Base-by-base conservation (phyloP, 352 stramenopile genomes). In the Phytophthora litchii region DNA sequence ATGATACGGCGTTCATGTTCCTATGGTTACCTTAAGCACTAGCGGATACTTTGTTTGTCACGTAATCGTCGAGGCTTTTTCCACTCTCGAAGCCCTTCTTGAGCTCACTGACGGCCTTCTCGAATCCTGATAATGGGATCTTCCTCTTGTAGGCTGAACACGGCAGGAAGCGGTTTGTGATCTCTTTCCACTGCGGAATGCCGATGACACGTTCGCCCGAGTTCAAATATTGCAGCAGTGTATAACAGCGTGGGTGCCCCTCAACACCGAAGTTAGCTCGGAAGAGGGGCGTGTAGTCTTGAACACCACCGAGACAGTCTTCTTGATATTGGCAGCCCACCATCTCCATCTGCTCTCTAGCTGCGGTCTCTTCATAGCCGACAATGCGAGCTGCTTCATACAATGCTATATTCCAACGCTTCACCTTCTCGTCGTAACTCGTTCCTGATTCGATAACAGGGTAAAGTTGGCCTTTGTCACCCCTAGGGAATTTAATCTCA, bases 271-370 rank as follows among this genome's bases (percentile, higher is more conserved):
- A 89, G 49, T 83, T 83, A 7, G 48, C 23, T 20, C 66, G 67
- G 44, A 80, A 89, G 11, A 74, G 14, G 1, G 72, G 56, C 12
- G 53, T 57, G 56, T 71, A 87, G 48, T 89, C 80, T 2, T 45
- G n/a, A 1, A 86, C 72, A 5, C 66, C 70, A 3, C 71, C 73
- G 0, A 82, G 38, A 37, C 80, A 89, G 47, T 88, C 78, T 23
- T 78, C 62, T 42, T 76, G 71, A 57, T 85, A 71, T 20, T 76
- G 59, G 31, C 80, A 89, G 46, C 61, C 54, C 27, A 81, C 64
- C 60, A 84, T 71, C 44, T 88, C 75, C 67, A 86, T 80, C 44
- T 86, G 73, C 7, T 81, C 66, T 7, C 64, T 54, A 0, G 78
- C 76, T 1, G 64, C 76, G 0, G 50, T 32, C 9, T 72, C 60